A percentile compares a stretch with the other conserved stretches of the same genome.
Conservation (phyloP, 441 rosid species). For the Cnidoscolus chayamansa region DNA sequence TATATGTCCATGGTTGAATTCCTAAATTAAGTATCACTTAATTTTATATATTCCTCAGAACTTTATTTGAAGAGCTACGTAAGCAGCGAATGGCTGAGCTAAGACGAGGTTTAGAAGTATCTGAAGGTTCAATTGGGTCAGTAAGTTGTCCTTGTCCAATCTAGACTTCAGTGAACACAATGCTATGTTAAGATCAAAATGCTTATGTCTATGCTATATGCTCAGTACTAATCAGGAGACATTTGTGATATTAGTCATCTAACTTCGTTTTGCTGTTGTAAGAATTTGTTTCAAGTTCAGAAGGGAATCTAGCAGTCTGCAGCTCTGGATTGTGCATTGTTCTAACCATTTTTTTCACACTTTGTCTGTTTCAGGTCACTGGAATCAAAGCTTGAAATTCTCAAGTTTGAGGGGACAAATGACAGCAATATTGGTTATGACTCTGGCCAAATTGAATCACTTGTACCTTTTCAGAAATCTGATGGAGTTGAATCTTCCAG, state of each 20-base stretch:
- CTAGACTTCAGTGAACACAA: background rate
- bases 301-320: background rate
- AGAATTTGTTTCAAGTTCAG: background rate
- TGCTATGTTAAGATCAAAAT: conserved; percentile 3
- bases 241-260: no score
- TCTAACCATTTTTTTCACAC: conserved; percentile 5
- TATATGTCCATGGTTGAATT: background rate
- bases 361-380: conserved; percentile 50
- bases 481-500: conserved; percentile 56
- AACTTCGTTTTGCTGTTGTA: background rate
- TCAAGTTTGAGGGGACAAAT: conserved; percentile 51
- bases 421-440: conserved; percentile 41
- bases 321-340: background rate
- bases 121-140: conserved; percentile 80
- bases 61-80: conserved; percentile 81
- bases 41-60: conserved; percentile 37
- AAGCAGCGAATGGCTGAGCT: conserved; percentile 72
- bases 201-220: no score
- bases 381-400: conserved; percentile 70
- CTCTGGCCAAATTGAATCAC: conserved; percentile 63
- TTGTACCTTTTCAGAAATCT: conserved; percentile 43
- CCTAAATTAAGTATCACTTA: background rate
- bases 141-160: conserved; percentile 22
- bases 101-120: conserved; percentile 60
- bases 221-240: no score